Conservation (phyloP, 1,284 basidiomycete genomes). For the Ceratorhiza oryzae-sativae region DNA sequence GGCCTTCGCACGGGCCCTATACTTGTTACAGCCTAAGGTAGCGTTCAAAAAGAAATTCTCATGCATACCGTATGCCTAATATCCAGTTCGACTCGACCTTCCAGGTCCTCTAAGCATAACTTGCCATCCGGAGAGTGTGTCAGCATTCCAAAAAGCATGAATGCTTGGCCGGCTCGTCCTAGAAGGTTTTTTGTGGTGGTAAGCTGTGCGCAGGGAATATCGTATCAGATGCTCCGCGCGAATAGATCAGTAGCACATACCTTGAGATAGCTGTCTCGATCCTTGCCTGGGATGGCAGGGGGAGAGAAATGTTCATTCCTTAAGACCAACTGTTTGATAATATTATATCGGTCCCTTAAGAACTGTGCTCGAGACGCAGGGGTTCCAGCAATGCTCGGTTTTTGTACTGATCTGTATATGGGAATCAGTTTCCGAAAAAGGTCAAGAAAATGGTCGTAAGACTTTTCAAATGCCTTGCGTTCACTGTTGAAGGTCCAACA, state of each 20-base stretch:
- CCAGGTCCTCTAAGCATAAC: slow-evolving; percentile 91
- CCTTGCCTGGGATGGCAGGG: slow-evolving; percentile 85
- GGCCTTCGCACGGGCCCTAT: slow-evolving; percentile 92
- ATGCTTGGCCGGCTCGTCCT: slow-evolving; percentile 88
- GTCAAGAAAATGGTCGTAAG: slow-evolving; percentile 44
- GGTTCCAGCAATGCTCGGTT: slow-evolving; percentile 75
- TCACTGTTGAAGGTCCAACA: slow-evolving; percentile 87
- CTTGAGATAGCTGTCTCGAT: slow-evolving; percentile 84
- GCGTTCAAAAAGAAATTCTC: no score
- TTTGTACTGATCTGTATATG: slow-evolving; percentile 54
- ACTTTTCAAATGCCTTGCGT: slow-evolving; percentile 86
- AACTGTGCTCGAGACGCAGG: slow-evolving; percentile 79
- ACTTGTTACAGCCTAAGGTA: slow-evolving; percentile 12
- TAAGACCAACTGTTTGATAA: slow-evolving; percentile 88
- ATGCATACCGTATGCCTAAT: slow-evolving; percentile 80
- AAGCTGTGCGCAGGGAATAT: slow-evolving; percentile 60
- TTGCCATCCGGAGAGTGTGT: slow-evolving; percentile 88
- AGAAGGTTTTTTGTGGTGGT: slow-evolving; percentile 96
- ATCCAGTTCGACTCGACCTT: slow-evolving; percentile 90
- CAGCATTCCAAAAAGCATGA: slow-evolving; percentile 94
- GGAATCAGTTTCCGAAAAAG: slow-evolving; percentile 42
- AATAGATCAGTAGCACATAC: slow-evolving; percentile 51
- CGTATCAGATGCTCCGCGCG: slow-evolving; percentile 39
- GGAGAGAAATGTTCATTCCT: slow-evolving; percentile 97
- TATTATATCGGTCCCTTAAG: slow-evolving; percentile 80